phyloP scores from a whole-genome alignment of 106 monocot genomes.

The Chionographis japonica region DNA sequence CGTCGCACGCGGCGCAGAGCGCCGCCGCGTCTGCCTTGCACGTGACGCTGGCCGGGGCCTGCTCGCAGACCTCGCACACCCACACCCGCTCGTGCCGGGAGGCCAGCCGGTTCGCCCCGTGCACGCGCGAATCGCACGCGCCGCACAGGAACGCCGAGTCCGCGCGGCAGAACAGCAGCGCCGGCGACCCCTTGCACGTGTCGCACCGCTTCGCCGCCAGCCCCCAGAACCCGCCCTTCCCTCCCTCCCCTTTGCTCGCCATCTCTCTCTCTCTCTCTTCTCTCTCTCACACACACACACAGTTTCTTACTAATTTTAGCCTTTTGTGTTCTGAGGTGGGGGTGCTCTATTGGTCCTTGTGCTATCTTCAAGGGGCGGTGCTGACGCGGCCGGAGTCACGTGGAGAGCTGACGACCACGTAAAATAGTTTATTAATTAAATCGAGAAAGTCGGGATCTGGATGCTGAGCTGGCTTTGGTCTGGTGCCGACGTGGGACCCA shows the following conservation, averaged over 20 bases:
- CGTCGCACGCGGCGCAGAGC: conserved; percentile 59
- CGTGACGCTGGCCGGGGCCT: conserved; percentile 50
- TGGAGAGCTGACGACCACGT: conserved; percentile 16
- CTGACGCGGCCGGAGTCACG: conserved; percentile 2
- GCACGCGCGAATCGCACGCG: conserved; percentile 52
- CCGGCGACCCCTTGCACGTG: conserved; percentile 39
- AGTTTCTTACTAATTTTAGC: too few species aligned
- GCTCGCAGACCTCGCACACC: conserved; percentile 74
- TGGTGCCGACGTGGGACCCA: conserved; percentile 10
- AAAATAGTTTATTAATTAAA: conserved; percentile 7
- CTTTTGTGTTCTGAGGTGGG: neutral
- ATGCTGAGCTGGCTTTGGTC: neutral
- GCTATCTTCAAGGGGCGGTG: neutral
- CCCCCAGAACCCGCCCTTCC: conserved; percentile 15
- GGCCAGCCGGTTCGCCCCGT: conserved; percentile 31
- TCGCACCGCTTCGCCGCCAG: conserved; percentile 42
- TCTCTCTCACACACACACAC: neutral
- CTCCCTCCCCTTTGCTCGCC: neutral
- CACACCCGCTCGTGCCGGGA: conserved; percentile 61
- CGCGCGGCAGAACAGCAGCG: conserved; percentile 46
- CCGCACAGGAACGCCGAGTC: conserved; percentile 59
- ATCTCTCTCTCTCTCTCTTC: too few species aligned
- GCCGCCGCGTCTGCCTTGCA: conserved; percentile 78
- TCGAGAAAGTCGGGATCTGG: neutral
- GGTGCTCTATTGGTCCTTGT: neutral